A percentile compares a stretch with the other conserved stretches of the same genome.
Conservation (phyloP, 495 filamentous ascomycete species). For the Podospora anserina region DNA sequence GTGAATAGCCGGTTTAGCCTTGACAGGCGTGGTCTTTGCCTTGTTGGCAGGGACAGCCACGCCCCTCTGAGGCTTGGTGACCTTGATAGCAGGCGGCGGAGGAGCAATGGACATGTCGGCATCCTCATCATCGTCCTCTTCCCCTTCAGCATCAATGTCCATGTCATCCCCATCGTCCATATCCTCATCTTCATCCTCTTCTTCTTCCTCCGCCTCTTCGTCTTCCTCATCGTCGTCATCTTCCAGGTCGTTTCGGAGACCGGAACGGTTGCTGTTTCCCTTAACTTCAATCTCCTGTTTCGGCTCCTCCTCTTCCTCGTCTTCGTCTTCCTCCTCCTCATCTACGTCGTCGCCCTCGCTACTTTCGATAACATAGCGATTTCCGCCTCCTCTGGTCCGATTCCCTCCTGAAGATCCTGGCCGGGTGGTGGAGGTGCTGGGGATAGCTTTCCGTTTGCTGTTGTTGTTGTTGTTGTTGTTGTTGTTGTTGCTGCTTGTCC, state of each 20-base stretch:
- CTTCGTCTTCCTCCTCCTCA: slow-evolving; percentile 43
- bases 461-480: slow-evolving; percentile 33
- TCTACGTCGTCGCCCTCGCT: slow-evolving; percentile 52
- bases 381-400: slow-evolving; percentile 57
- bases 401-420: slow-evolving; percentile 48
- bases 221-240: slow-evolving; percentile 42
- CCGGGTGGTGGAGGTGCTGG: slow-evolving; percentile 28
- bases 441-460: slow-evolving; percentile 21
- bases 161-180: slow-evolving; percentile 44
- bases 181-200: slow-evolving; percentile 33
- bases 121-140: slow-evolving; percentile 50
- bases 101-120: slow-evolving; percentile 44
- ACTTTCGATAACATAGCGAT: slow-evolving; percentile 64
- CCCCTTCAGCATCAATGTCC: slow-evolving; percentile 47
- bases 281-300: slow-evolving; percentile 3
- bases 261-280: slow-evolving; percentile 41
- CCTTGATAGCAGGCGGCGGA: slow-evolving; percentile 41
- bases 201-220: slow-evolving; percentile 44
- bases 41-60: slow-evolving; percentile 26
- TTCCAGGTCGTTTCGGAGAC: slow-evolving; percentile 45
- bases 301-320: slow-evolving; percentile 38
- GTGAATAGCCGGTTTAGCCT: slow-evolving; percentile 24
- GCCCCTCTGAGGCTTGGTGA: slow-evolving; percentile 36
- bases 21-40: slow-evolving; percentile 16
- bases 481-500: slow-evolving; percentile 44